Percentiles rank a stretch among this genome's conserved stretches.
These are phyloP conservation scores for Populus davidiana DNA, from an alignment of 345 rosid species.

Conservation along the genomic window DNA sequence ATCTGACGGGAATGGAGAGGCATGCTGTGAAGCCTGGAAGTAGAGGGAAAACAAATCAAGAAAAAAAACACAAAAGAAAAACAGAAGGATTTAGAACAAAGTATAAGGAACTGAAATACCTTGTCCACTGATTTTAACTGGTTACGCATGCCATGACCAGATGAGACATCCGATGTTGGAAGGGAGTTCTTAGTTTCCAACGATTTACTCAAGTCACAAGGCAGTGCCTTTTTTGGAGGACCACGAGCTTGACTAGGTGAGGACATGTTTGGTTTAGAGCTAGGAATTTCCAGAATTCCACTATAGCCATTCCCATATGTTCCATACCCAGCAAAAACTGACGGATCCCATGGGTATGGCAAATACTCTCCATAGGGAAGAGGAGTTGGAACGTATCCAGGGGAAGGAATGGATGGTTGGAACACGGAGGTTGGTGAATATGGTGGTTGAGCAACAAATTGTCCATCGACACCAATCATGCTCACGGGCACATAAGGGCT, in stretches of 20 bases:
- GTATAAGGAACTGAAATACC: slow-evolving; percentile 20
- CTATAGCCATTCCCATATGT: slow-evolving; percentile 24
- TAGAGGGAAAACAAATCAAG: background rate
- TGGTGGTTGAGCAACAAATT: slow-evolving; percentile 33
- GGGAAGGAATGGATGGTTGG: slow-evolving; percentile 26
- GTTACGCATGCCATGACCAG: slow-evolving; percentile 30
- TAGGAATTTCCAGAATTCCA: slow-evolving; percentile 34
- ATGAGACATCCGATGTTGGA: slow-evolving; percentile 11
- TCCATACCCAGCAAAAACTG: slow-evolving; percentile 16
- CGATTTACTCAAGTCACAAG: slow-evolving; percentile 11
- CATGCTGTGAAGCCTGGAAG: slow-evolving; percentile 14
- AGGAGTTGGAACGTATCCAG: slow-evolving; percentile 36
- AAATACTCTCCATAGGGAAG: slow-evolving; percentile 38
- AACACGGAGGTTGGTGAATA: slow-evolving; percentile 27
- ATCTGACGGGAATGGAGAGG: slow-evolving; percentile 23
- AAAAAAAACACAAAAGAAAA: background rate
- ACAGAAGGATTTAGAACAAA: background rate
- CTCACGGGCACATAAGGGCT: slow-evolving; percentile 33
- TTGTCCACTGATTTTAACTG: slow-evolving; percentile 41
- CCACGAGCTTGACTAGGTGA: slow-evolving; percentile 33
- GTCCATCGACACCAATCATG: slow-evolving; percentile 27
- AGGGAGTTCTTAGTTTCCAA: slow-evolving; percentile 30
- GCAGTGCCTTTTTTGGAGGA: slow-evolving; percentile 1
- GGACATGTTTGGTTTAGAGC: slow-evolving; percentile 33
- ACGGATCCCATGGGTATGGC: slow-evolving; percentile 39